These are phyloP conservation scores for Chaetomium strumarium DNA, from an alignment of 2,329 filamentous ascomycete genomes.

Conservation along the genomic window DNA sequence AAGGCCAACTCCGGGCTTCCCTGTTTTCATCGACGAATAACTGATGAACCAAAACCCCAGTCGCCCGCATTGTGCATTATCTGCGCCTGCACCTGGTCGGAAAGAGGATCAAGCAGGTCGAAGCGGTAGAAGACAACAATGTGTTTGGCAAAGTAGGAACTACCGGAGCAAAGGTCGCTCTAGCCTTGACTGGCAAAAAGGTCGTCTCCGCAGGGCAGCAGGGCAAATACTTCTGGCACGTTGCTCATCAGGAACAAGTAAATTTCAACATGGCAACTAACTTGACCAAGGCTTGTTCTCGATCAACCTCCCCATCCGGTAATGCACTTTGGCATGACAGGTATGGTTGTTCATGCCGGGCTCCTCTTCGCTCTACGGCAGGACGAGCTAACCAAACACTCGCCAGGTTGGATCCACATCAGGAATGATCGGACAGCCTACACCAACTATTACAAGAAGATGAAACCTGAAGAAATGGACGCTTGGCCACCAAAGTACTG, in stretches of 20 bases:
- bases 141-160: constrained; percentile 90
- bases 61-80: constrained; percentile 81
- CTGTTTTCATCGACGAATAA: not conserved
- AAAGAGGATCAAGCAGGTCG: constrained; percentile 65
- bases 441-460: constrained; percentile 73
- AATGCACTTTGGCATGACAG: constrained; percentile 78
- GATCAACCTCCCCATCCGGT: constrained; percentile 78
- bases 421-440: constrained; percentile 71
- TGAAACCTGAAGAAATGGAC: constrained; percentile 51
- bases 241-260: not conserved
- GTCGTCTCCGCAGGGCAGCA: constrained; percentile 65
- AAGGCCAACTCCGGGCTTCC: constrained; percentile 4
- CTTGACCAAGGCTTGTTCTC: constrained; percentile 42
- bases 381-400: constrained; percentile 28
- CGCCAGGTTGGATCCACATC: constrained; percentile 76
- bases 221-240: constrained; percentile 91
- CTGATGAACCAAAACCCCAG: constrained; percentile 34
- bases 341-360: constrained; percentile 27
- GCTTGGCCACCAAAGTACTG: constrained; percentile 84
- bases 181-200: constrained; percentile 68
- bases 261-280: constrained; percentile 1
- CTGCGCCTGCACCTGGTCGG: constrained; percentile 78
- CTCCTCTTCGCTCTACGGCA: constrained; percentile 33
- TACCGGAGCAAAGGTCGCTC: constrained; percentile 66
- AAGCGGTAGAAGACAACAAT: constrained; percentile 71